Base-by-base conservation (phyloP, 805 yeast species). In the Yarrowia yakushimensis region DNA sequence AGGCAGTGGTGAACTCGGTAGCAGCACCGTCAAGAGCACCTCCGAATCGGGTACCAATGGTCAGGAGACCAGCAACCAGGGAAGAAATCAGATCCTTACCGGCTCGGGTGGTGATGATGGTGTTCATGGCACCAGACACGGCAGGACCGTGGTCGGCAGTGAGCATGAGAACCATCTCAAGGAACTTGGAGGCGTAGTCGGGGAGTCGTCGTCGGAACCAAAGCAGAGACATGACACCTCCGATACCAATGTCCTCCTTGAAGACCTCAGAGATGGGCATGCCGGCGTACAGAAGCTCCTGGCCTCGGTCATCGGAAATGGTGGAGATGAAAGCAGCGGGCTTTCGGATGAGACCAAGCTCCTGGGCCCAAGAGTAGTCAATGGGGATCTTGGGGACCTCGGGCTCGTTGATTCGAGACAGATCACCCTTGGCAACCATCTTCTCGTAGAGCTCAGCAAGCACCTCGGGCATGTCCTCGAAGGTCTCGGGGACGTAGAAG, bases 401-500 rank as follows among this genome's bases (percentile, higher is more conserved):
- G 28, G 79, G 80, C 70, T 77, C 81, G 39, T 75, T 67, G 65
- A 66, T 59, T 60, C 78, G 78, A 39, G 71, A 73, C 62, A 77
- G 76, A 42, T 66, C 69, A 42, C 77, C 77, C 67, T 68, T 68
- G 67, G 72, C 67, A 33, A 76, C 77, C 69, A 94, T 81, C 72
- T 85, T 85, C 76, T 92, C 93, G 76, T 93, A 93, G 62, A 97
- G 97, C 65, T 67, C 63, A 37, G 71, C 64, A 23, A 77, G 70
- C 17, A 64, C 69, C 66, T 73, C 78, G 36, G 81, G 81, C 70
- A 77, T 66, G 65, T 78, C 81, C 70, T 77, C 81, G 66, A 77
- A 84, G 72, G 87, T 90, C 65, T 87, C 89, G 69, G 96, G 97
- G 62, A 90, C 94, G 70, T 86, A 84, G 77, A 93, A 90, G 1